A percentile compares a stretch with the other conserved stretches of the same genome.
Conservation (phyloP, 2,329 filamentous ascomycete genomes). For the Alternaria viburni region DNA sequence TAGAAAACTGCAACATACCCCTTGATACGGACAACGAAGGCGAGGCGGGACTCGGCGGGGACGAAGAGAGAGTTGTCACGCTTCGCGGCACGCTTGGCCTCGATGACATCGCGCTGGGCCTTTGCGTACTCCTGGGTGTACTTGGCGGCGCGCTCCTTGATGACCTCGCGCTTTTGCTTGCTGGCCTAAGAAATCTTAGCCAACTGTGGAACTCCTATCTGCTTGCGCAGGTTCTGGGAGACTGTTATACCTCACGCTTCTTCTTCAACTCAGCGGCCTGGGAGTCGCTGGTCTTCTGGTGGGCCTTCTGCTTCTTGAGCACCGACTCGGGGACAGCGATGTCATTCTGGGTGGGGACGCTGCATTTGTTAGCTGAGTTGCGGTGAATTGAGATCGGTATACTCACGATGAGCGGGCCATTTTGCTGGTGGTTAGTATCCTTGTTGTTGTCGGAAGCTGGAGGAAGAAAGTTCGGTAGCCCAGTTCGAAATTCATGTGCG, state of each 20-base stretch:
- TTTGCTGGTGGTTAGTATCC: slow-evolving; percentile 46
- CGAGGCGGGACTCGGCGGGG: slow-evolving; percentile 92
- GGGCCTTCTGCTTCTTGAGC: slow-evolving; percentile 99
- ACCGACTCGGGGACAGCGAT: slow-evolving; percentile 98
- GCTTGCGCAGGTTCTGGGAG: slow-evolving; percentile 45
- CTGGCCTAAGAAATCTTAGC: slow-evolving; percentile 72
- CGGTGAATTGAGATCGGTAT: neutral
- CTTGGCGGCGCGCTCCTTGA: slow-evolving; percentile 99
- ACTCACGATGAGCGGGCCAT: slow-evolving; percentile 48
- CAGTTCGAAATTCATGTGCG: slow-evolving; percentile 33
- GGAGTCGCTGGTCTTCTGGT: slow-evolving; percentile 97
- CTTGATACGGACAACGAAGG: slow-evolving; percentile 99
- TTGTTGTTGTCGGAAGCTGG: slow-evolving; percentile 38
- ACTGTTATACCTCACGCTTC: slow-evolving; percentile 84
- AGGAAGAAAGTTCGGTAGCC: slow-evolving; percentile 20
- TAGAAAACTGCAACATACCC: slow-evolving; percentile 61
- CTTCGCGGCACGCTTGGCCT: slow-evolving; percentile 87
- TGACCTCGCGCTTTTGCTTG: slow-evolving; percentile 97
- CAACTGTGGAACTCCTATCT: slow-evolving; percentile 48
- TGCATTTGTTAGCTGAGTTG: slow-evolving; percentile 34
- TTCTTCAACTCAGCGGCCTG: slow-evolving; percentile 79
- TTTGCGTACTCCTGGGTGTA: slow-evolving; percentile 99
- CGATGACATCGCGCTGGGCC: slow-evolving; percentile 95
- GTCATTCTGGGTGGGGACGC: slow-evolving; percentile 92
- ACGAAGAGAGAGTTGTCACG: slow-evolving; percentile 93